Percentiles rank a stretch among this genome's conserved stretches.
Evolutionary conservation across 1,139 yeast genomes (phyloP).

Genomic region (Candida tropicalis): DNA sequence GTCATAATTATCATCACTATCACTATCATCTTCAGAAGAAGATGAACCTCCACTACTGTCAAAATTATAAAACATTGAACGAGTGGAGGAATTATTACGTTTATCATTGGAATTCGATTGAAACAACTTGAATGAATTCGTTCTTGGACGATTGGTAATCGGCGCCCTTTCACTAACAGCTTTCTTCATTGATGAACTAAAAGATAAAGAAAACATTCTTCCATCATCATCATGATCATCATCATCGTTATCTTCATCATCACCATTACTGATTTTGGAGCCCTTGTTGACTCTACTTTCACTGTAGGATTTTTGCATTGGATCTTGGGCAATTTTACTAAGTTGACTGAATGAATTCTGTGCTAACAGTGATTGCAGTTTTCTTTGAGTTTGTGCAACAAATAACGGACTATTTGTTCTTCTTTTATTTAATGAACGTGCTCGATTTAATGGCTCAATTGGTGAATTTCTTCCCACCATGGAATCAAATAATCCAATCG

Average conservation of each 20-base stretch:
- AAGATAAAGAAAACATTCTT: constrained; percentile 29
- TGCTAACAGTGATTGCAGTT: constrained; percentile 17
- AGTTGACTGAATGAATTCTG: constrained; percentile 6
- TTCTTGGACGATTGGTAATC: constrained; percentile 22
- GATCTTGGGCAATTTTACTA: constrained; percentile 2
- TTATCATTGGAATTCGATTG: constrained; percentile 20
- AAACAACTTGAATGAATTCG: constrained; percentile 35
- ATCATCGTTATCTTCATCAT: constrained; percentile 5
- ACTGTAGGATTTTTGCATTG: constrained; percentile 1
- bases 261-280: constrained; percentile 9
- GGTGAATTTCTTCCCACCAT: constrained; percentile 18
- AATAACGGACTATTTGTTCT: constrained; percentile 19
- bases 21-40: constrained; percentile 16
- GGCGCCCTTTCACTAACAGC: constrained; percentile 7
- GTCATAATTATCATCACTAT: neutral
- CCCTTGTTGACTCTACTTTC: neutral
- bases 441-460: constrained; percentile 26
- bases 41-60: constrained; percentile 22
- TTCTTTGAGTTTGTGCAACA: constrained; percentile 16
- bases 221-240: constrained; percentile 9
- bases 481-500: constrained; percentile 15
- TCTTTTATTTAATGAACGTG: constrained; percentile 34
- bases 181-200: constrained; percentile 18
- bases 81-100: constrained; percentile 14
- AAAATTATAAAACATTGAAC: constrained; percentile 39